Evolutionary conservation across 1,139 yeast species (phyloP).

Genomic region (Lodderomyces parapsilosis): DNA sequence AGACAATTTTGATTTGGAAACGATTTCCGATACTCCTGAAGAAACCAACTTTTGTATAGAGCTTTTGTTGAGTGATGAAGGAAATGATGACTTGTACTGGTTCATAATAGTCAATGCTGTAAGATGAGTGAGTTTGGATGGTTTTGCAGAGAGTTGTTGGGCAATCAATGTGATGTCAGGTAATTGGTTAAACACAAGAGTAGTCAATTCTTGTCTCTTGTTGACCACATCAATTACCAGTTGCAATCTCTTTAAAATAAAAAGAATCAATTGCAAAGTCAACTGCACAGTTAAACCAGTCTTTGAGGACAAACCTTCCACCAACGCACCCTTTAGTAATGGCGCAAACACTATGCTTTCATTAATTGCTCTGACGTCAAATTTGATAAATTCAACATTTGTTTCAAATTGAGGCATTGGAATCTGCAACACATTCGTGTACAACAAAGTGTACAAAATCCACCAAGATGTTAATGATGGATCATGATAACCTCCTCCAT

Average conservation of each 20-base stretch:
- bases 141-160: conserved; percentile 17
- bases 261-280: conserved; percentile 57
- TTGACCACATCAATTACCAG: conserved; percentile 28
- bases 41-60: conserved; percentile 13
- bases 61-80: conserved; percentile 14
- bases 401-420: conserved; percentile 41
- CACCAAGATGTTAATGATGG: conserved; percentile 79
- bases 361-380: conserved; percentile 26
- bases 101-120: conserved; percentile 26
- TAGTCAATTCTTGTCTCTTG: conserved; percentile 27
- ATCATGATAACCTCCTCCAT: conserved; percentile 61
- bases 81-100: conserved; percentile 22
- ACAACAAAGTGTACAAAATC: conserved; percentile 68
- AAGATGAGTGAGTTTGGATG: conserved; percentile 22
- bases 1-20: conserved; percentile 37
- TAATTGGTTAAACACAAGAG: conserved; percentile 26
- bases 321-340: conserved; percentile 56
- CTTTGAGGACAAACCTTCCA: conserved; percentile 57
- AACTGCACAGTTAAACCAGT: conserved; percentile 63
- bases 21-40: conserved; percentile 22
- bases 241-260: conserved; percentile 53
- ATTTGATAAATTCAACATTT: conserved; percentile 12
- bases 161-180: conserved; percentile 28
- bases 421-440: conserved; percentile 56
- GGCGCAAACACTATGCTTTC: conserved; percentile 69